These are phyloP conservation scores for Neobulgaria alba DNA, from an alignment of 2,329 filamentous ascomycete species.

Conservation along the genomic window DNA sequence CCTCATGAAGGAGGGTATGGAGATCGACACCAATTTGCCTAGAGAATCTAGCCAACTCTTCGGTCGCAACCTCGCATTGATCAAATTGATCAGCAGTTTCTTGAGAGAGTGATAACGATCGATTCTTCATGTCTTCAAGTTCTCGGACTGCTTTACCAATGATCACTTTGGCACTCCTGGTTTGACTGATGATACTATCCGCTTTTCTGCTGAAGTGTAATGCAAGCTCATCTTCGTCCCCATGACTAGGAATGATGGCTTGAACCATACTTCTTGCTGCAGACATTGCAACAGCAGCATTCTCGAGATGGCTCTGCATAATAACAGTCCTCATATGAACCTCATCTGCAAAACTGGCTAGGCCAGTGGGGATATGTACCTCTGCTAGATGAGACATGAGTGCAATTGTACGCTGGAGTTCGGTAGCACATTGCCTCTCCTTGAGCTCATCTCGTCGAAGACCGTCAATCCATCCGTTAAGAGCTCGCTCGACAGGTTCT, in stretches of 20 bases:
- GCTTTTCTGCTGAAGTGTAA: conserved; percentile 61
- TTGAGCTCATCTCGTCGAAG: conserved; percentile 78
- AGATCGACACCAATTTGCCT: conserved; percentile 58
- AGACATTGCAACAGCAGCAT: conserved; percentile 58
- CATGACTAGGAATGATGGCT: conserved; percentile 46
- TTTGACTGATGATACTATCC: conserved; percentile 64
- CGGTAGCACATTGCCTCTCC: conserved; percentile 70
- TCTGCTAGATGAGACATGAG: conserved; percentile 81
- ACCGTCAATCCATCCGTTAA: conserved; percentile 83
- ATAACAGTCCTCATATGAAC: conserved; percentile 68
- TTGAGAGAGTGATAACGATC: conserved; percentile 64
- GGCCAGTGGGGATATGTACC: conserved; percentile 61
- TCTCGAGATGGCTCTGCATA: conserved; percentile 76
- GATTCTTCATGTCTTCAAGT: conserved; percentile 66
- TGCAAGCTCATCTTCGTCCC: conserved; percentile 58
- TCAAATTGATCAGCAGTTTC: conserved; percentile 64
- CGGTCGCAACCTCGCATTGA: conserved; percentile 54
- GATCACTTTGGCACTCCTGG: conserved; percentile 75
- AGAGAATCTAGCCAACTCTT: conserved; percentile 57
- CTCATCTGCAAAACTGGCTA: conserved; percentile 69
- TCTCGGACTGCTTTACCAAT: conserved; percentile 69
- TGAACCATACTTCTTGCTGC: conserved; percentile 59
- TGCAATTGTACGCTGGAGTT: conserved; percentile 76
- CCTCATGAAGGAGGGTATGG: conserved; percentile 58
- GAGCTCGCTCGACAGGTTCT: conserved; percentile 79